Evolutionary conservation across 2,329 filamentous ascomycete species (phyloP).

Genomic region (Fusarium nisikadoi): DNA sequence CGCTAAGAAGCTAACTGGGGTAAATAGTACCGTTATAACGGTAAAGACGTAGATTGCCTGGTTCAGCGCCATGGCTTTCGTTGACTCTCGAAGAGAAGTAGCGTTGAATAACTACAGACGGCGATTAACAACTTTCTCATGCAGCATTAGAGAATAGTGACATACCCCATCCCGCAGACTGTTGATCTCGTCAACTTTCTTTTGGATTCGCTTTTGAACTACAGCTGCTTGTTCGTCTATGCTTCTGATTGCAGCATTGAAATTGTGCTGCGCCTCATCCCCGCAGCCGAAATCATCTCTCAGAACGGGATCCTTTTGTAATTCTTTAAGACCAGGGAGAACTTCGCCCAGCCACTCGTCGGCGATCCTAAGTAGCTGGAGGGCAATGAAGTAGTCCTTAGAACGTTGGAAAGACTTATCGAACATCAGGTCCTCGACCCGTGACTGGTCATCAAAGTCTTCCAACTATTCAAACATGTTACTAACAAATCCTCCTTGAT

Average conservation of each 20-base stretch:
- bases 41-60: background rate
- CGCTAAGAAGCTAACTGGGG: background rate
- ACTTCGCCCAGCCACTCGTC: background rate
- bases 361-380: rapidly evolving
- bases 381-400: background rate
- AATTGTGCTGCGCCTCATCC: too few species aligned
- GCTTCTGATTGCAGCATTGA: too few species aligned
- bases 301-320: too few species aligned
- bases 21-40: background rate
- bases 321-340: too few species aligned
- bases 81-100: background rate
- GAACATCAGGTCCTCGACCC: background rate
- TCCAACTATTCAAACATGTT: rapidly evolving
- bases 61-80: background rate
- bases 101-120: background rate
- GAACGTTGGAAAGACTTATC: background rate
- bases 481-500: background rate
- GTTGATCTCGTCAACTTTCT: background rate
- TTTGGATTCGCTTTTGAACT: rapidly evolving
- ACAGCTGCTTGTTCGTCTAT: rapidly evolving
- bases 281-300: rapidly evolving
- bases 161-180: background rate
- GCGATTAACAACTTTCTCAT: too few species aligned
- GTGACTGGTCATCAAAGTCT: rapidly evolving
- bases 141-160: too few species aligned